Evolutionary conservation across 2,329 filamentous ascomycete species (phyloP).

Genomic region (Colletotrichum sp.): DNA sequence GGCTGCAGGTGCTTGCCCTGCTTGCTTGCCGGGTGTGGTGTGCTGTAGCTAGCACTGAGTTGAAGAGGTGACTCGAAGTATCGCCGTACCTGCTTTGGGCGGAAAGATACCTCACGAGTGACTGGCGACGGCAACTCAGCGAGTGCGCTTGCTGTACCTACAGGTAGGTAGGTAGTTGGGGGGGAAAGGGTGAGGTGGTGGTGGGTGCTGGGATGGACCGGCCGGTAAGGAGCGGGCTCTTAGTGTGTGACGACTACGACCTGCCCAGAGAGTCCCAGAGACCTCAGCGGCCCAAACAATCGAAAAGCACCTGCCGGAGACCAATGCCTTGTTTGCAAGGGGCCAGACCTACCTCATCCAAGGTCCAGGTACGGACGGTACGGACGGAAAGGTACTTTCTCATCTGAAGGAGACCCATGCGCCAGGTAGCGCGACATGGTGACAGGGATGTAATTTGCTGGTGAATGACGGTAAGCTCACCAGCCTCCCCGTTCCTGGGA

Average conservation of each 20-base stretch:
- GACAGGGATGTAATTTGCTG: not conserved
- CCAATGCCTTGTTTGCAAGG: constrained; percentile 8
- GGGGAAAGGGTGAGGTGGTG: not conserved
- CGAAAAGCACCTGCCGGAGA: constrained; percentile 10
- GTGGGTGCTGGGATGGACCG: constrained; percentile 13
- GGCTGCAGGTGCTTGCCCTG: not conserved
- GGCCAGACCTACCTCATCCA: not conserved
- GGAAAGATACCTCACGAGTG: not conserved
- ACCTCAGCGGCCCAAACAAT: not conserved
- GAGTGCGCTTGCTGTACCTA: not conserved
- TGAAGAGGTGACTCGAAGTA: not conserved
- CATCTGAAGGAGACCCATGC: not conserved
- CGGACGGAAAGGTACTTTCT: not conserved
- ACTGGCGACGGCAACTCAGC: not conserved
- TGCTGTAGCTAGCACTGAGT: not conserved
- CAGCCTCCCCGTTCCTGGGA: not conserved
- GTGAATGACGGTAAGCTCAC: not conserved
- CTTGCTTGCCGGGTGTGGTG: constrained; percentile 11
- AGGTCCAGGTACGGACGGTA: not conserved
- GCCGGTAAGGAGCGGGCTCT: constrained; percentile 3
- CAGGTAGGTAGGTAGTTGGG: not conserved
- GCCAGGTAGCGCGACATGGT: not conserved
- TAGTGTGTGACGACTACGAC: constrained; percentile 13
- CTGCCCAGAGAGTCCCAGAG: constrained; percentile 11
- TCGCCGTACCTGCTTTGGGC: not conserved